Percentiles rank a stretch among this genome's conserved stretches.
Evolutionary conservation across 225 moss, liverwort and hornwort genomes (phyloP).

Genomic region (Pseudoscleropodium purum): DNA sequence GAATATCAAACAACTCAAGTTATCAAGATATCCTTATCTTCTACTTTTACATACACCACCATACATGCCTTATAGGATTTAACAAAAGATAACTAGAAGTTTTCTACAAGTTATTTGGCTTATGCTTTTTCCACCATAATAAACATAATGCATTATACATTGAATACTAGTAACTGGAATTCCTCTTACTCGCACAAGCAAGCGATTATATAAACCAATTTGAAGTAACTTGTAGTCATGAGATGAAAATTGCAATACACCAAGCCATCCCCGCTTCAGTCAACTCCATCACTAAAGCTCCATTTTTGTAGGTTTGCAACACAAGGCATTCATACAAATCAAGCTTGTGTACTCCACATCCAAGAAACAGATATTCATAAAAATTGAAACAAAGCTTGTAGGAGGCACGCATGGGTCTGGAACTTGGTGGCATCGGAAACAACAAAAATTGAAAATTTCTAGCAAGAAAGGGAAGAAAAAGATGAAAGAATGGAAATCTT

Average conservation of each 20-base stretch:
- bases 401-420: too few species aligned
- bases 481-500: too few species aligned
- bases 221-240: neutral
- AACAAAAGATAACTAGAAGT: neutral
- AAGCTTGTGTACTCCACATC: neutral
- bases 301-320: neutral
- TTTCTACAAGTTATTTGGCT: neutral
- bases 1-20: neutral
- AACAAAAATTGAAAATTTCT: too few species aligned
- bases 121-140: neutral
- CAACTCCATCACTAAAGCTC: neutral
- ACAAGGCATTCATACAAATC: too few species aligned
- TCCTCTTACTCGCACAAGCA: neutral
- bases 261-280: neutral
- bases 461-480: too few species aligned
- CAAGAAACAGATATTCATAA: neutral
- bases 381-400: too few species aligned
- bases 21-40: neutral
- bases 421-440: too few species aligned
- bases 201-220: neutral
- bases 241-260: neutral
- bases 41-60: neutral
- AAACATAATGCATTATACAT: neutral
- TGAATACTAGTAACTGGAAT: neutral
- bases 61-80: neutral